These are phyloP conservation scores for Helotiales sp. DNA, from an alignment of 2,329 filamentous ascomycete species.

Conservation along the genomic window DNA sequence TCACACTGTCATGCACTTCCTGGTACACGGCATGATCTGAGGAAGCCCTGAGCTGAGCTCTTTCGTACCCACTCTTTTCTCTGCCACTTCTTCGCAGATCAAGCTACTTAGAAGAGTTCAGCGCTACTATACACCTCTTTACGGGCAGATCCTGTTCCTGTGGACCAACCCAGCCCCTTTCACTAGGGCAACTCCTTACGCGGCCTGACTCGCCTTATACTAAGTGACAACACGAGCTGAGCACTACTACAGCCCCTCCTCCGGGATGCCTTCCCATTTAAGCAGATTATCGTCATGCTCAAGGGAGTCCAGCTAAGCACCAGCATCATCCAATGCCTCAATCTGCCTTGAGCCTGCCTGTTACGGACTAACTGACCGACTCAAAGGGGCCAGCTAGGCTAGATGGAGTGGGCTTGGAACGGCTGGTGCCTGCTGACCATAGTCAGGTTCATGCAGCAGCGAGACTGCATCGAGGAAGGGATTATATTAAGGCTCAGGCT, in stretches of 20 bases:
- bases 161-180: conserved; percentile 10
- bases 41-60: conserved; percentile 14
- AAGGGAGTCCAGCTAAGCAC: conserved; percentile 4
- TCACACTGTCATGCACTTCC: conserved; percentile 9
- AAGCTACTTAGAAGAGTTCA: conserved; percentile 13
- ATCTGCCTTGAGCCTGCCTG: conserved; percentile 15
- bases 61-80: conserved; percentile 14
- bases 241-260: too few relatives aligned
- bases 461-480: conserved; percentile 8
- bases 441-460: conserved; percentile 13
- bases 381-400: conserved; percentile 7
- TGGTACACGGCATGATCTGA: conserved; percentile 12
- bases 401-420: conserved; percentile 5
- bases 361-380: conserved; percentile 9
- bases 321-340: conserved; percentile 13
- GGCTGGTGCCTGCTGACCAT: conserved; percentile 9
- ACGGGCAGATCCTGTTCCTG: conserved; percentile 11
- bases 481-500: conserved; percentile 11
- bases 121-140: conserved; percentile 7
- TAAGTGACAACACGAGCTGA: conserved; percentile 16
- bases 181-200: conserved; percentile 12
- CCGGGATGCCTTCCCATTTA: too few relatives aligned
- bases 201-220: conserved; percentile 11
- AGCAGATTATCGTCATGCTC: too few relatives aligned
- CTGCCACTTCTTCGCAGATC: conserved; percentile 2